Base-by-base conservation (phyloP, 2,329 filamentous ascomycete species). In the Phaeosphaeria sp. region DNA sequence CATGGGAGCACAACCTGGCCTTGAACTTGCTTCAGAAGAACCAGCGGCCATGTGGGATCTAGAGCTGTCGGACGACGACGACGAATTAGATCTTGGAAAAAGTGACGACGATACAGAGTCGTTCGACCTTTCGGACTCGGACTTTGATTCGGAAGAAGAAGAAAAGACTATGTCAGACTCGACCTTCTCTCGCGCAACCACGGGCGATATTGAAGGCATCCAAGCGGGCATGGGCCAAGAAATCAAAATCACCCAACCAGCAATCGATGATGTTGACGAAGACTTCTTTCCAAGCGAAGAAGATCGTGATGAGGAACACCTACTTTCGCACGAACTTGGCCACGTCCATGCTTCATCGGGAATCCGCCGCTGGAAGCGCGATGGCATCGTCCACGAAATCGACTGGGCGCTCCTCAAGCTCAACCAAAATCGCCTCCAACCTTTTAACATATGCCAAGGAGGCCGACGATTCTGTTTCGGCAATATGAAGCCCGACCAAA, bases 331-430 rank as follows among this genome's bases (percentile, higher is more conserved):
- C 68, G 86, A 88, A 15, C 82, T 98, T 1, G 94, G 94, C 2
- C 88, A 92, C 68, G 83, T 98, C 3, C 92, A 96, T 69, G 94
- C 94, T 0, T 96, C 92, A 0, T 97, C 93, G 21, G 94, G 94
- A 6, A 90, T 98, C 57, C 88, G 92, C 4, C 87, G 94, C 27
- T 89, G 91, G 73, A 84, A 82, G 51, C 85, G 89, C 57, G 83
- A 90, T 59, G 88, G 89, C 4, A 80, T 96, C 22, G 82, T 91
- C 6, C 94, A 97, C 74, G 94, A 98, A 76, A 93, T 98, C 45
- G 94, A 98, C 76, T 98, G 94, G 94, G 93, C 93, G 0, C 81
- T 98, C 2, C 93, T 98, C 67, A 87, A 91, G 65, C 91, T 98
- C 62, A 82, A 89, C 11, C 82, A 89, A 3, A 84, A 89, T 11